These are phyloP conservation scores for Gossypium schwendimanii DNA, from an alignment of 441 rosid genomes.

Conservation along the genomic window DNA sequence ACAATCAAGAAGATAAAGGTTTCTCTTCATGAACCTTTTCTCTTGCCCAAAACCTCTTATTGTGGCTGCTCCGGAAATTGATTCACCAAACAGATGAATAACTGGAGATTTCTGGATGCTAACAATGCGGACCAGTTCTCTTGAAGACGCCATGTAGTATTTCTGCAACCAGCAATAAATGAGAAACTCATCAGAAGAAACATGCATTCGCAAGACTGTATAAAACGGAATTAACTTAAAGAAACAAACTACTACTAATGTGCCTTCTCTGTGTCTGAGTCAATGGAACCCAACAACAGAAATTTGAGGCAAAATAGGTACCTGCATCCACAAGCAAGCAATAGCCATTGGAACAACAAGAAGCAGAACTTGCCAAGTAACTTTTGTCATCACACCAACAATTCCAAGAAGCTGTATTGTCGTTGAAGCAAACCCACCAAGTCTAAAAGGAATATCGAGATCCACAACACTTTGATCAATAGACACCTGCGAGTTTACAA, in stretches of 20 bases:
- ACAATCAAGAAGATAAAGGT: slow-evolving; percentile 96
- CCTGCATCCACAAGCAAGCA: slow-evolving; percentile 99
- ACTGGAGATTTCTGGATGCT: slow-evolving; percentile 99
- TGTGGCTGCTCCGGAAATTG: slow-evolving; percentile 98
- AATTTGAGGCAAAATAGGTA: slow-evolving; percentile 20
- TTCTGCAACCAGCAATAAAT: slow-evolving; percentile 46
- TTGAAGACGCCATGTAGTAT: slow-evolving; percentile 99
- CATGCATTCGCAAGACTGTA: too few relatives aligned
- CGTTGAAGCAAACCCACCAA: slow-evolving; percentile 98
- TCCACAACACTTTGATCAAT: slow-evolving; percentile 99
- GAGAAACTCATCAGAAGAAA: neutral
- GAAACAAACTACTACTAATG: slow-evolving; percentile 5
- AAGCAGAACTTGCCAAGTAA: slow-evolving; percentile 98
- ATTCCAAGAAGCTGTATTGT: slow-evolving; percentile 96
- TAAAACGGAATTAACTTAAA: neutral
- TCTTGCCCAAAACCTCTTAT: slow-evolving; percentile 99
- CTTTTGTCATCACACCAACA: slow-evolving; percentile 89
- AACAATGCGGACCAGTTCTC: slow-evolving; percentile 96
- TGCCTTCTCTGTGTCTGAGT: neutral
- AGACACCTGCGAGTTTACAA: slow-evolving; percentile 59
- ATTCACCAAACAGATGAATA: slow-evolving; percentile 92
- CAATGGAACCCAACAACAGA: slow-evolving; percentile 9
- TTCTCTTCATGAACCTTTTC: slow-evolving; percentile 94
- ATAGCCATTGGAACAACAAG: slow-evolving; percentile 93
- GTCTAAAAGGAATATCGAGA: slow-evolving; percentile 97